These are phyloP conservation scores for Phytopythium kandeliae DNA, from an alignment of 352 stramenopile species.

Conservation along the genomic window DNA sequence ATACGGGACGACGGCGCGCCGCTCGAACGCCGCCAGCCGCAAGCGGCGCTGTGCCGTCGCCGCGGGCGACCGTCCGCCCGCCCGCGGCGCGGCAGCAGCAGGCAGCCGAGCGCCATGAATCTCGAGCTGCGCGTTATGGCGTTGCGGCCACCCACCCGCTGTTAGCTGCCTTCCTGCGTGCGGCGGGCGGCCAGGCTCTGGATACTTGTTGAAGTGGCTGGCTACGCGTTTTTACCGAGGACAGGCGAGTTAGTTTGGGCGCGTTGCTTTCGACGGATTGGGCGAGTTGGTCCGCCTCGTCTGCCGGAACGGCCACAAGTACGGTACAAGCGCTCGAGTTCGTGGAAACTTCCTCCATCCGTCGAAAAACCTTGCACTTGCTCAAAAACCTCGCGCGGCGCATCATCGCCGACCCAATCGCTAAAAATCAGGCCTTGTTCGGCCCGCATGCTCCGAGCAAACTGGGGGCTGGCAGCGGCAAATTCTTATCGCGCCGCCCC, in stretches of 20 bases:
- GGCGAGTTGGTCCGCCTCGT: neutral
- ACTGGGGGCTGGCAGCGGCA: too few relatives aligned
- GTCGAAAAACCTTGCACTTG: conserved; percentile 10
- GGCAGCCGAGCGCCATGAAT: too few relatives aligned
- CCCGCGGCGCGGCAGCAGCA: too few relatives aligned
- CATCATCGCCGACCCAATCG: neutral
- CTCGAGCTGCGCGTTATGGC: too few relatives aligned
- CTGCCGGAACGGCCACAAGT: neutral
- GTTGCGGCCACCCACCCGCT: too few relatives aligned
- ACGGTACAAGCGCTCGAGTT: conserved; percentile 6
- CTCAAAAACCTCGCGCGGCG: neutral
- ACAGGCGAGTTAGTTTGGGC: conserved; percentile 5
- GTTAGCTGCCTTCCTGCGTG: too few relatives aligned
- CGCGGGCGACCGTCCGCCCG: too few relatives aligned
- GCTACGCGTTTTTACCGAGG: neutral
- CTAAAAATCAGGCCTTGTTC: neutral
- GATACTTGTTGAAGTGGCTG: conserved; percentile 25
- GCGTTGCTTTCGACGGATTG: neutral
- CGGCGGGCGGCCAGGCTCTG: neutral
- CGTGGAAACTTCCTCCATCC: conserved; percentile 28
- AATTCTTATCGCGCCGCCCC: too few relatives aligned
- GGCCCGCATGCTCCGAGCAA: too few relatives aligned
- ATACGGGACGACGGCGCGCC: neutral
- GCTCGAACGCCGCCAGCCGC: too few relatives aligned
- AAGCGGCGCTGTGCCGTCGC: too few relatives aligned